Percentiles rank a stretch among this genome's conserved stretches.
Conservation (phyloP, 768 basidiomycete species). For the Pleurotus ostreatus region DNA sequence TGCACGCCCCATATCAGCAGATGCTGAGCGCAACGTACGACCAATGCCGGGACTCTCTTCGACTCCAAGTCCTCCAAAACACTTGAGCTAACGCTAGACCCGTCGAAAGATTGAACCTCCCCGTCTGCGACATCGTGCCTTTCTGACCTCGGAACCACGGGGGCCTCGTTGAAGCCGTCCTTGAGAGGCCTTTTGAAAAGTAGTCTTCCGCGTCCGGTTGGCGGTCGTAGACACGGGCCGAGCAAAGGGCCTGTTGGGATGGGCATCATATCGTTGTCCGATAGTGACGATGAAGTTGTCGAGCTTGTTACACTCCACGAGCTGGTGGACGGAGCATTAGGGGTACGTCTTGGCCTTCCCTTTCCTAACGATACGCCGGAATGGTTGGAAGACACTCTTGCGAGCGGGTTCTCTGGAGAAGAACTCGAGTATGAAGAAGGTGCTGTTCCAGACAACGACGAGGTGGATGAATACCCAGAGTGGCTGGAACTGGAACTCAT, state of each 20-base stretch:
- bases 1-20: conserved; percentile 77
- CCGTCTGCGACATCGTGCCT: conserved; percentile 8
- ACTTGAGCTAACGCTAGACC: conserved; percentile 17
- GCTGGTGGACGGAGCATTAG: conserved; percentile 53
- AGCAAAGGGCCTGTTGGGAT: conserved; percentile 42
- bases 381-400: conserved; percentile 36
- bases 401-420: conserved; percentile 24
- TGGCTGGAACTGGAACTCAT: conserved; percentile 35
- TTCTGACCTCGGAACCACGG: conserved; percentile 29
- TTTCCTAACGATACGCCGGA: conserved; percentile 23
- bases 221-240: conserved; percentile 54
- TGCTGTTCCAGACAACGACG: conserved; percentile 37
- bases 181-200: conserved; percentile 67
- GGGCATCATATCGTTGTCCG: conserved; percentile 44
- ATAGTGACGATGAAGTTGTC: conserved; percentile 37
- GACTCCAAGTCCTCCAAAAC: conserved; percentile 38
- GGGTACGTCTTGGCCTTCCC: conserved; percentile 46
- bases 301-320: conserved; percentile 51
- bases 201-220: conserved; percentile 35
- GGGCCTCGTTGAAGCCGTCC: conserved; percentile 53
- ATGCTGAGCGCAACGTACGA: conserved; percentile 82
- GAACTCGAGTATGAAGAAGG: conserved; percentile 32
- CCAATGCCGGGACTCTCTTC: conserved; percentile 65
- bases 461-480: conserved; percentile 40
- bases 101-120: conserved; percentile 12